Percentiles rank a stretch among this genome's conserved stretches.
phyloP scores from a whole-genome alignment of 2,329 filamentous ascomycete species.

The Alternaria sp. region DNA sequence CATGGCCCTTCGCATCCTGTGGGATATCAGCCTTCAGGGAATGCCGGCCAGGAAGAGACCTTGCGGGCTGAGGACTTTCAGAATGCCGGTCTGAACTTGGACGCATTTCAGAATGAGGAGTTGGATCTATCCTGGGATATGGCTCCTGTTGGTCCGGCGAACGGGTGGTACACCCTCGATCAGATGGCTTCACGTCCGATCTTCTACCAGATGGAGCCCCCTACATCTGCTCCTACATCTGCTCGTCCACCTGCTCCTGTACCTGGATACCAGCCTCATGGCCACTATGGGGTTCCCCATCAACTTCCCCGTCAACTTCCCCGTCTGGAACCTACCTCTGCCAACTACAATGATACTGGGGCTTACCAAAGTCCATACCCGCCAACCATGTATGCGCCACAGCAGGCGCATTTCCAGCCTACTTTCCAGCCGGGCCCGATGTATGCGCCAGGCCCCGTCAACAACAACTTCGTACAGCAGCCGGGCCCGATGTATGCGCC shows the following conservation, averaged over 20 bases:
- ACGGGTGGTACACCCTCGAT: background rate
- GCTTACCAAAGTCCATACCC: background rate
- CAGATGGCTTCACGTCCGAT: background rate
- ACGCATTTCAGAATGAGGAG: background rate
- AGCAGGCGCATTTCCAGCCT: background rate
- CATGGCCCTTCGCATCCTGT: background rate
- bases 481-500: background rate
- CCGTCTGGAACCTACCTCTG: background rate
- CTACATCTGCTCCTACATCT: background rate
- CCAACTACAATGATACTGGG: background rate
- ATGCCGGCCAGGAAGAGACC: accelerated
- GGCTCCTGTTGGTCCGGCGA: no score
- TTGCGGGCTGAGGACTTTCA: background rate
- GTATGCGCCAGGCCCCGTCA: background rate
- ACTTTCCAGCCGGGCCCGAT: no score
- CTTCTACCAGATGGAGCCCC: background rate
- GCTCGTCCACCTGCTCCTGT: background rate
- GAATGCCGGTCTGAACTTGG: background rate
- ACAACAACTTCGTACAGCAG: background rate
- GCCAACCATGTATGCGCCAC: background rate
- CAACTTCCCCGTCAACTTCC: no score
- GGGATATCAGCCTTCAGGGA: background rate
- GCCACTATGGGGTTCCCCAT: no score
- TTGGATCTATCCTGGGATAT: background rate
- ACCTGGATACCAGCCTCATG: background rate